A percentile compares a stretch with the other conserved stretches of the same genome.
These are phyloP conservation scores for Nicotiana sylvestris DNA, from an alignment of 257 asterid species.

Conservation along the genomic window DNA sequence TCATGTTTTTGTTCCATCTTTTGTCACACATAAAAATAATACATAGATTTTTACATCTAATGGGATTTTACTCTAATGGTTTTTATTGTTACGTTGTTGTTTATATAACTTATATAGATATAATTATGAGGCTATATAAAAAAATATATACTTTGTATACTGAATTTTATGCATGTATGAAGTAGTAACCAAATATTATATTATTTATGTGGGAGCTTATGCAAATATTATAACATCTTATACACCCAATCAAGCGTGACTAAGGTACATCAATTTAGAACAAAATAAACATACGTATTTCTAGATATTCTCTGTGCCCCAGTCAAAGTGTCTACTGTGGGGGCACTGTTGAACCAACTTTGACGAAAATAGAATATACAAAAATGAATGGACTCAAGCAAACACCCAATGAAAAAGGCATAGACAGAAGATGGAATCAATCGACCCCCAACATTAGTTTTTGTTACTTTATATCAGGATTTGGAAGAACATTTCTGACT, in stretches of 20 bases:
- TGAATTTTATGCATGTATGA: too few species aligned
- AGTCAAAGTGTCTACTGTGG: neutral
- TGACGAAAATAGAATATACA: neutral
- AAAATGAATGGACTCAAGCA: constrained; percentile 4
- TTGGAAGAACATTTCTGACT: constrained; percentile 4
- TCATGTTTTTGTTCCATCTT: too few species aligned
- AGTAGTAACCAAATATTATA: too few species aligned
- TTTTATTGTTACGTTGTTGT: too few species aligned
- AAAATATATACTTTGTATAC: too few species aligned
- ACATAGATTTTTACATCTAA: too few species aligned
- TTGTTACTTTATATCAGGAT: neutral
- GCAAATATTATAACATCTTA: too few species aligned
- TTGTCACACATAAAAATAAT: too few species aligned
- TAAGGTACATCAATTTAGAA: neutral
- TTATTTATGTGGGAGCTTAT: too few species aligned
- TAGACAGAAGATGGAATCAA: neutral
- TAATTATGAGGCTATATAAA: too few species aligned
- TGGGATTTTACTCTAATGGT: too few species aligned
- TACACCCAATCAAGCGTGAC: neutral
- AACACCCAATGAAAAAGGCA: neutral
- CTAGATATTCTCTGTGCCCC: constrained; percentile 1
- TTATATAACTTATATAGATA: too few species aligned
- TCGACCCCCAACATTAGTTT: constrained; percentile 8
- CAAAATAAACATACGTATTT: neutral
- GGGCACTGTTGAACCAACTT: neutral